These are phyloP conservation scores for Annulohypoxylon stygium DNA, from an alignment of 495 filamentous ascomycete genomes.

Conservation along the genomic window DNA sequence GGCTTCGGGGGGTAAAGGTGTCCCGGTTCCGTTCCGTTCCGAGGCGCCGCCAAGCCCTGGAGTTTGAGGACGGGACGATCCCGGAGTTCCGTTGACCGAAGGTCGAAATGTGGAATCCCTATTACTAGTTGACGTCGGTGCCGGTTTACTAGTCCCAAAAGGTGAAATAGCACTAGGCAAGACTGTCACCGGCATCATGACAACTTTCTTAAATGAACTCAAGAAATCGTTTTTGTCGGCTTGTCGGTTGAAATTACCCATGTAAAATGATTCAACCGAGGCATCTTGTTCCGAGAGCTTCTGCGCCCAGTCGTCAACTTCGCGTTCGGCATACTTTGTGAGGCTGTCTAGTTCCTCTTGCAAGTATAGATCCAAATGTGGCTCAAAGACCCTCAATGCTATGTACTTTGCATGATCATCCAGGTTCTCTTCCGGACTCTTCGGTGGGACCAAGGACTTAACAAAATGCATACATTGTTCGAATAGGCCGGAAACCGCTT, in stretches of 20 bases:
- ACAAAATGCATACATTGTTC: conserved; percentile 84
- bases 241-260: conserved; percentile 93
- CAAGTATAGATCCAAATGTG: conserved; percentile 92
- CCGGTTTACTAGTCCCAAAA: conserved; percentile 62
- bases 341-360: conserved; percentile 93
- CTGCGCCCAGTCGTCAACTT: conserved; percentile 89
- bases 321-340: conserved; percentile 75
- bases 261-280: conserved; percentile 90
- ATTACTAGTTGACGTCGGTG: conserved; percentile 46
- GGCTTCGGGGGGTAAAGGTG: conserved; percentile 69
- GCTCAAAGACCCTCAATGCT: conserved; percentile 82
- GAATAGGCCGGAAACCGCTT: conserved; percentile 87
- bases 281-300: conserved; percentile 92
- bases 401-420: conserved; percentile 68
- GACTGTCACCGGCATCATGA: conserved; percentile 97
- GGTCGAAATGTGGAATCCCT: conserved; percentile 42
- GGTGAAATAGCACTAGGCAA: conserved; percentile 71
- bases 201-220: conserved; percentile 96
- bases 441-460: conserved; percentile 71
- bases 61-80: conserved; percentile 63
- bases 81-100: conserved; percentile 46
- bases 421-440: conserved; percentile 47
- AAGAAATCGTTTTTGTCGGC: conserved; percentile 97
- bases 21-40: conserved; percentile 53
- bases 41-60: conserved; percentile 50